Conservation (phyloP, 1,284 basidiomycete genomes). For the Sporisorium scitamineum region DNA sequence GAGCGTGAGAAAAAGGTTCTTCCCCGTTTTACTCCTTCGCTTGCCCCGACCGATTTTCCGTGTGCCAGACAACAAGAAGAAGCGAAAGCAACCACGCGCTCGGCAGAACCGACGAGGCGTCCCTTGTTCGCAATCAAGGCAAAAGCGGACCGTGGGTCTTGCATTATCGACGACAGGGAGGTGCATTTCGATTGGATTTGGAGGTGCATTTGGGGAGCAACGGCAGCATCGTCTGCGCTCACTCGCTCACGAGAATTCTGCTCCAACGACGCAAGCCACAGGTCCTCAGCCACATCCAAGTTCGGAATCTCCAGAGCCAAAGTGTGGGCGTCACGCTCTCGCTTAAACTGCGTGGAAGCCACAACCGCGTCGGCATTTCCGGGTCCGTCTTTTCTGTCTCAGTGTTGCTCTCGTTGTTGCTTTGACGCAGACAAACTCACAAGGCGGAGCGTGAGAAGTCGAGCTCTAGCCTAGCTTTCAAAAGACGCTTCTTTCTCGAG, state of each 20-base stretch:
- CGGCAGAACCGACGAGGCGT: not conserved
- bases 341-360: not conserved
- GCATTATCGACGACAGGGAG: no score
- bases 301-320: not conserved
- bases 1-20: not conserved
- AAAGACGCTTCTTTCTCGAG: not conserved
- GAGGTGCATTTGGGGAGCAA: no score
- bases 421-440: not conserved
- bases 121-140: no score
- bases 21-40: not conserved
- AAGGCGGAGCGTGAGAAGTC: not conserved
- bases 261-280: not conserved
- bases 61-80: no score
- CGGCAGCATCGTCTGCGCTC: no score
- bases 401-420: not conserved
- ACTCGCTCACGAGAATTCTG: not conserved
- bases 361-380: not conserved
- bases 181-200: not conserved
- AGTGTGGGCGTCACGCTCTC: not conserved
- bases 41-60: not conserved
- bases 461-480: not conserved
- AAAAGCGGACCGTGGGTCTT: no score
- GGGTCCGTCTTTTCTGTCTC: not conserved
- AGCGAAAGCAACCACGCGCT: not conserved
- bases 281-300: not conserved